Base-by-base conservation (phyloP, 768 basidiomycete species). In the Tricholoma bakamatsutake region DNA sequence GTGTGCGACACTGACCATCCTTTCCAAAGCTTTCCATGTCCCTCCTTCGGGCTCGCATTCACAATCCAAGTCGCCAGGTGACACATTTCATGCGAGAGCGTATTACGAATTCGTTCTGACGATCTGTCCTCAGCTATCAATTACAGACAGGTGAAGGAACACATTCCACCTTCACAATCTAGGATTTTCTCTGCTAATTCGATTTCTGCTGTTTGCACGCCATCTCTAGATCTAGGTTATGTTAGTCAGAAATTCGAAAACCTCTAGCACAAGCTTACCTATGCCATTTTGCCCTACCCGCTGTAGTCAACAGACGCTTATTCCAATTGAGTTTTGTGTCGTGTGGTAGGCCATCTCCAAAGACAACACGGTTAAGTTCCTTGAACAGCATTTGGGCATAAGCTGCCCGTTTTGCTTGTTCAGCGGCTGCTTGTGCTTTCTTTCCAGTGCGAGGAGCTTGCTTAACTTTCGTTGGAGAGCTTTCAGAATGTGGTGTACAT, bases 31-130 rank as follows among this genome's bases (percentile, higher is more conserved):
- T 70, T 75, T 6, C 91, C 91, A 61, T 94, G 91, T 6, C 78
- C 80, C 66, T 90, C 89, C 56, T 82, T 82, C 4, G 84, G 79
- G 9, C 83, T 76, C 15, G 78, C 72, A 65, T 87, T 82, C 54
- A 95, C 89, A 21, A 90, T 73, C 92, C 92, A 95, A 54, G 82
- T 82, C 2, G 93, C 93, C 33, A 95, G 69, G 71, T 94, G 93
- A 62, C 92, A 94, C 91, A 94, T 93, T 67, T 95, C 93, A 62
- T 95, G 93, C 30, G 89, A 84, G 11, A 95, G 71, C 1, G 92
- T 94, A 63, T 87, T 85, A 34, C 86, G 76, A 49, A 94, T 87
- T 37, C 90, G 82, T 53, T 90, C 92, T 93, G 56, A 9, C 2
- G 51, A 46, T 15, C 18, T 31, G 54, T n/a, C 2, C 13, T 24